These are phyloP conservation scores for Cyathus striatus DNA, from an alignment of 768 basidiomycete species.

Conservation along the genomic window DNA sequence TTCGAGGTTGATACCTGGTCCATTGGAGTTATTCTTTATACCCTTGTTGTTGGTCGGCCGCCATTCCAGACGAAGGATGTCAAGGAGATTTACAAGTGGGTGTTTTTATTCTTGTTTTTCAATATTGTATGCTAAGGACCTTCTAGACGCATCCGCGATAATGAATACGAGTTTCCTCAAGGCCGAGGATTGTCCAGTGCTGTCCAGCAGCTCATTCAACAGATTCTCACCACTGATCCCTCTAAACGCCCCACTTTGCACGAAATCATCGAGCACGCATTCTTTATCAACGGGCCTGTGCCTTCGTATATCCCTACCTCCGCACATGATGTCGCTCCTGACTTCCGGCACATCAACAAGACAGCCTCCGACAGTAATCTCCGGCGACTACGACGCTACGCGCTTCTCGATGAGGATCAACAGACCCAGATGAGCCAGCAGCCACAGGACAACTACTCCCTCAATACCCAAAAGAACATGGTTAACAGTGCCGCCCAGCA, in stretches of 20 bases:
- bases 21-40: constrained; percentile 95
- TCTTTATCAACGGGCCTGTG: constrained; percentile 78
- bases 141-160: constrained; percentile 82
- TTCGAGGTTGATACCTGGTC: constrained; percentile 99
- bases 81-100: constrained; percentile 90
- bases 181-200: constrained; percentile 69
- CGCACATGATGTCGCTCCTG: constrained; percentile 70
- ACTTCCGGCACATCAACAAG: constrained; percentile 65
- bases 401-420: constrained; percentile 63
- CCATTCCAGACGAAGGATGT: constrained; percentile 99
- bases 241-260: constrained; percentile 76
- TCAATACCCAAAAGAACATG: constrained; percentile 34
- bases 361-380: constrained; percentile 66
- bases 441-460: neutral
- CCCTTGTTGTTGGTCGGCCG: constrained; percentile 88
- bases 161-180: constrained; percentile 87
- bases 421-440: constrained; percentile 15
- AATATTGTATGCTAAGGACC: constrained; percentile 3
- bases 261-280: constrained; percentile 79
- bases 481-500: constrained; percentile 71
- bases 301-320: constrained; percentile 78
- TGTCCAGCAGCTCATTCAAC: constrained; percentile 71
- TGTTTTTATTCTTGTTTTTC: neutral
- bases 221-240: constrained; percentile 84
- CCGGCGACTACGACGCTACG: constrained; percentile 53